Conservation (phyloP, 2,329 filamentous ascomycete species). For the Sclerotinia minor region DNA sequence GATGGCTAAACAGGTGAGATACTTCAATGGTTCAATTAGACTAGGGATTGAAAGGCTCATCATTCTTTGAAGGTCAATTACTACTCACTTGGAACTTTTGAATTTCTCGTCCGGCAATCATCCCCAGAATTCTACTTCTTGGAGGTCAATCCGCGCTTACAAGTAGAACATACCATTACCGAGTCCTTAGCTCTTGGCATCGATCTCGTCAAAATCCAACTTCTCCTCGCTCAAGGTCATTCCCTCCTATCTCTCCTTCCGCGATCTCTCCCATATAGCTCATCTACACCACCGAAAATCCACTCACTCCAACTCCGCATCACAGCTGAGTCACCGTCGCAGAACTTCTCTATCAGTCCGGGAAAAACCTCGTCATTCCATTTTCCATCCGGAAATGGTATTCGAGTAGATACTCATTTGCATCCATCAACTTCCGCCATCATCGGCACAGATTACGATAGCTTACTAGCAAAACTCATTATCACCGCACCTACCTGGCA, state of each 20-base stretch:
- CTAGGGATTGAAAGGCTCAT: no score
- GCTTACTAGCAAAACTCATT: constrained; percentile 50
- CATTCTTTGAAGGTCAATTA: constrained; percentile 44
- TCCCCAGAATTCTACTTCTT: constrained; percentile 47
- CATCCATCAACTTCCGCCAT: constrained; percentile 44
- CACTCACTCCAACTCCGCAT: constrained; percentile 49
- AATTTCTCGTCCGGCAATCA: constrained; percentile 58
- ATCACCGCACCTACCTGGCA: constrained; percentile 51
- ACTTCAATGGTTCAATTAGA: no score
- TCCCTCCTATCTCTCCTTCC: constrained; percentile 41
- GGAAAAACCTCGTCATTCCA: constrained; percentile 57
- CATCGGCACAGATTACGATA: constrained; percentile 50
- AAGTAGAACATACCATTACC: constrained; percentile 41
- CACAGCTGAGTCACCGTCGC: constrained; percentile 46
- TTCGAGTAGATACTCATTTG: constrained; percentile 48
- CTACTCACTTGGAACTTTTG: constrained; percentile 61
- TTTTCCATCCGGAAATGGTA: constrained; percentile 58
- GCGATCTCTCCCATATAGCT: constrained; percentile 39
- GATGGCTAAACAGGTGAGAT: constrained; percentile 51
- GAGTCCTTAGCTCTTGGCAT: constrained; percentile 44
- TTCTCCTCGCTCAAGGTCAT: constrained; percentile 43
- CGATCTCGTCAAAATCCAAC: constrained; percentile 42
- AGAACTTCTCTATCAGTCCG: constrained; percentile 57
- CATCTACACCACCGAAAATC: constrained; percentile 38
- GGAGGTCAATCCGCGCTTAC: constrained; percentile 39